Base-by-base conservation (phyloP, 345 rosid genomes). In the Hibiscus syriacus region DNA sequence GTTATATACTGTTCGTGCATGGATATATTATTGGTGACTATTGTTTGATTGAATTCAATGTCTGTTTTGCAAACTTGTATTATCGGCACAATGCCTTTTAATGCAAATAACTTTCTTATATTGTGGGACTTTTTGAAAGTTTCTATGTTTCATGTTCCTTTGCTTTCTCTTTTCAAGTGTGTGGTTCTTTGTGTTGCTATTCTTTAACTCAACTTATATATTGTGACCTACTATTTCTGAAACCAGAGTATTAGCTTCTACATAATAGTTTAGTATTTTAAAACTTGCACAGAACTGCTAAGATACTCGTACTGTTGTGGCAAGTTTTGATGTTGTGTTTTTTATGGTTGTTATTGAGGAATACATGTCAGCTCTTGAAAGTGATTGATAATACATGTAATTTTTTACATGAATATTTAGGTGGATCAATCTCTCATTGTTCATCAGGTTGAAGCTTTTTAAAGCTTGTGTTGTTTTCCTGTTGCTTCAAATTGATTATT, bases 1-100 rank as follows among this genome's bases (percentile, higher is more conserved):
- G 96, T 76, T 38, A 53, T 36, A 6, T 60, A 22, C 46, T 72
- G 9, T 48, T 43, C 1, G 49, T 49, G 4, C 13, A 1, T 19
- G 14, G 2, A 23, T 41, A 16, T 32, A 12, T 39, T 19, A 30
- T 22, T 43, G 30, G 38, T 2, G 13, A 52, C 32, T 48, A 23
- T 23, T 20, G 8, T 17, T 46, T 26, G 52, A 49, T 32, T 57
- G 3, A 16, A 14, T 69, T 60, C 39, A 52, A 34, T 59, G 43
- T 55, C 19, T 25, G 69, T 2, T 55, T 1, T 39, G 57, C 16
- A 32, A 17, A 29, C 22, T 29, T n/a, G 7, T 56, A 7, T 16
- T 2, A 56, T 26, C 32, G 10, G 38, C 38, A 29, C 11, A 1
- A 6, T 8, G 2, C 22, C 2, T 27, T 29, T 56, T 27, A 27